Base-by-base conservation (phyloP, 164 flowering plant species). In the Stephania japonica region DNA sequence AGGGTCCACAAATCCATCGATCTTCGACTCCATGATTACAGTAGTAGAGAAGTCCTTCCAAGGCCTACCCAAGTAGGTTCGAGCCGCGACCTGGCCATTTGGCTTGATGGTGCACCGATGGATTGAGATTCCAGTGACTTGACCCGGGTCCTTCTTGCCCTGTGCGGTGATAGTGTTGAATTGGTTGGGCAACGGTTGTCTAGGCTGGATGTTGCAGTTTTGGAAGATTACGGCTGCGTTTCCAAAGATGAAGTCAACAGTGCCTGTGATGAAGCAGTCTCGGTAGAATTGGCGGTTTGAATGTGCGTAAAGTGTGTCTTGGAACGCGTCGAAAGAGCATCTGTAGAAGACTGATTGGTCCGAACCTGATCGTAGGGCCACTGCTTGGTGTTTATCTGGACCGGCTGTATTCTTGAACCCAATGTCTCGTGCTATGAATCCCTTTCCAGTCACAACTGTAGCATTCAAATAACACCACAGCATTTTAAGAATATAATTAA, bases 161-260 rank as follows among this genome's bases (percentile, higher is more conserved):
- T 93, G 97, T 0, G 98, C 98, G 0, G 97, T 93, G 70, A 93
- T 83, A 67, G 92, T 88, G 82, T 83, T 83, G 79, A 83, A 82
- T 68, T 93, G 98, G 76, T 85, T 82, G 0, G 81, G 0, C 24
- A 82, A 18, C 0, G 97, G 94, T 75, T 89, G 89, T 59, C 97
- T 79, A 0, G 97, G 90, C 70, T n/a, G 76, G 75, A 93, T 90
- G 47, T 72, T 77, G 81, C 98, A 91, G 72, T 69, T 76, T 65
- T 91, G 97, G 78, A 90, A 80, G 7, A 91, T 86, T 7, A 80
- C 93, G 0, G 92, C 93, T 0, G 93, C 86, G 47, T 87, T 86
- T 8, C 97, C 98, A 67, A 93, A 93, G 8, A 93, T 90, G 87
- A 93, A 93, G 76, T 93, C 94, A 47, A 93, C 74, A 13, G 98